phyloP scores from a whole-genome alignment of 192 early-diverging fungal genomes.

The Gaertneriomyces sp. region DNA sequence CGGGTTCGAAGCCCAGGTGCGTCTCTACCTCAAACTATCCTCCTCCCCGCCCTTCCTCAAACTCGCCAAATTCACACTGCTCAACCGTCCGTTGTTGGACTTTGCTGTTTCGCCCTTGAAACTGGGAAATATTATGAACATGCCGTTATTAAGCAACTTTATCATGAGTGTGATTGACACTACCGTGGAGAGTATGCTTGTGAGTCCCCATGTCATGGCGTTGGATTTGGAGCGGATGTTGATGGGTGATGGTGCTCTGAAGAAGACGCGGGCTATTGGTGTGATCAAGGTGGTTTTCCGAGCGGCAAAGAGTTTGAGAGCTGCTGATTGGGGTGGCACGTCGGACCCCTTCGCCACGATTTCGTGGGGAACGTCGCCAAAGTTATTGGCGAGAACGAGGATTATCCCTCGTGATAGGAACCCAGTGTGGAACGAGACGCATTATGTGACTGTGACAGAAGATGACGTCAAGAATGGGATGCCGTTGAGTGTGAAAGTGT shows the following conservation, averaged over 20 bases:
- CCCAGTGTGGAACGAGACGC: conserved; percentile 34
- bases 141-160: conserved; percentile 26
- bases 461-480: conserved; percentile 31
- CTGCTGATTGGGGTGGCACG: conserved; percentile 21
- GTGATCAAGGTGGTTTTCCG: conserved; percentile 29
- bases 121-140: conserved; percentile 28
- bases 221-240: conserved; percentile 24
- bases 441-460: conserved; percentile 24
- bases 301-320: conserved; percentile 14
- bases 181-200: conserved; percentile 21
- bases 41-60: conserved; percentile 25
- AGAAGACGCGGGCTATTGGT: conserved; percentile 21
- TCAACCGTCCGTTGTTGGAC: conserved; percentile 20
- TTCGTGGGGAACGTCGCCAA: conserved; percentile 16
- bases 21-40: conserved; percentile 17
- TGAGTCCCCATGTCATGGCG: conserved; percentile 23
- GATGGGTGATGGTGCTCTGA: conserved; percentile 15
- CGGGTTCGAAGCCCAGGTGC: conserved; percentile 29
- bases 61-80: conserved; percentile 15
- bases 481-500: conserved; percentile 22
- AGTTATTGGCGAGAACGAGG: conserved; percentile 23
- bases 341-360: conserved; percentile 32
- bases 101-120: conserved; percentile 28
- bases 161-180: conserved; percentile 26
- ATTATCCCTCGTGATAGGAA: conserved; percentile 23